Evolutionary conservation across 2,329 filamentous ascomycete species (phyloP), one percentile per base, ranked within the genome.

Genomic region (Fusarium tanahbumbuense): DNA sequence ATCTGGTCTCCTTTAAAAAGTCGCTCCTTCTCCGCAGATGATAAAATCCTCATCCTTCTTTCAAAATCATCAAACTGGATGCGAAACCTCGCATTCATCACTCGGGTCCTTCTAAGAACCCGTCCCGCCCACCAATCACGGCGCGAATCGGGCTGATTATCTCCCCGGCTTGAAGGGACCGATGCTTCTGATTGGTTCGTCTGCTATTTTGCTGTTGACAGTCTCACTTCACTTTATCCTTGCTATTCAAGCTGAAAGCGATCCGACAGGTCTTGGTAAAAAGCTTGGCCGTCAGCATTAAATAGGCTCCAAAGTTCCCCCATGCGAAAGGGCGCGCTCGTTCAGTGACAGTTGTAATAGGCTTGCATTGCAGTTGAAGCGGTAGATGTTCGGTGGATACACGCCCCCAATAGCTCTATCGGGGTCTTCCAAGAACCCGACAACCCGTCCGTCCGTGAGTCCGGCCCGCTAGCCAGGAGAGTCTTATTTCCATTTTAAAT

Each of bases 361-460:
- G 34, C 34, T 41, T 22, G 7, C 20, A 28, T 41, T 22, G 7
- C 20, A 28, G 27, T 22, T 3, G 22, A 8, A 46, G 49, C 20
- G 54, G 42, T 11, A 20, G n/a, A 50, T 41, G 42, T 41, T 56
- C 37, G 23, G 22, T 30, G 22, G 52, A 34, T 30, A 54, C 67
- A 63, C 60, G 25, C 60, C n/a, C 50, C 64, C 54, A 48, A 30
- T 28, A 6, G 34, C 46, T 62, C 46, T 58, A 63, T 78, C 78
- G 78, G 78, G 67, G 67, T 79, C 70, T 76, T 77, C 56, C 50
- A 78, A 58, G 61, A 73, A 60, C 76, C 77, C 77, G 77, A 79
- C 73, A 75, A 15, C 67, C 75, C 75, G 75, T 69, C 64, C 16
- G 30, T 32, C 54, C 53, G 53, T 60, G 42, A 61, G 60, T 48